Conservation (phyloP, 768 basidiomycete species). For the Lactarius tabidus region DNA sequence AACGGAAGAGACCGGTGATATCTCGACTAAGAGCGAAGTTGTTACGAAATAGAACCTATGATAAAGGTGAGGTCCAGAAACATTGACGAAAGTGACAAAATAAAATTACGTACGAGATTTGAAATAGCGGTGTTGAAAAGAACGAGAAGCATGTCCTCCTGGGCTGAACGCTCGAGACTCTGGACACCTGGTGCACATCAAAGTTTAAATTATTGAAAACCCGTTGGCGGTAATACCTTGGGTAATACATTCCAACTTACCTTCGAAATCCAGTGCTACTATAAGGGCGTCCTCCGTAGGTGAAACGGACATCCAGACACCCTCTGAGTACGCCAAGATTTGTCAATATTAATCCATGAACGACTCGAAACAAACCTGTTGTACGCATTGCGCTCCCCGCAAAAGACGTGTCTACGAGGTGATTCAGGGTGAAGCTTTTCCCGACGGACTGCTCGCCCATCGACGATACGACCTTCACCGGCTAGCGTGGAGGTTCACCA, state of each 20-base stretch:
- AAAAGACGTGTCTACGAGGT: neutral
- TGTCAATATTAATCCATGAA: neutral
- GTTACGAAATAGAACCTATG: slow-evolving; percentile 56
- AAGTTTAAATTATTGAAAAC: neutral
- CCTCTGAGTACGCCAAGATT: slow-evolving; percentile 34
- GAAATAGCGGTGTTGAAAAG: slow-evolving; percentile 26
- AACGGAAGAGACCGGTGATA: slow-evolving; percentile 55
- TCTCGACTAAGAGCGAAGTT: slow-evolving; percentile 59
- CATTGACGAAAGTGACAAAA: too few species aligned
- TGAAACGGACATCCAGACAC: slow-evolving; percentile 64
- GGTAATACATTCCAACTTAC: slow-evolving; percentile 27
- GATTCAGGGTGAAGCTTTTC: neutral
- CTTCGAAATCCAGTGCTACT: slow-evolving; percentile 62
- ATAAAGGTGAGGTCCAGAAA: neutral
- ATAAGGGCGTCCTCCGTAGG: slow-evolving; percentile 50
- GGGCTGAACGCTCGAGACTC: slow-evolving; percentile 57
- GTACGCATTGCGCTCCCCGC: slow-evolving; percentile 36
- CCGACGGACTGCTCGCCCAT: neutral
- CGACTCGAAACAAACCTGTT: slow-evolving; percentile 34
- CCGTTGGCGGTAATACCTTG: neutral
- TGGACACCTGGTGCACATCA: slow-evolving; percentile 43
- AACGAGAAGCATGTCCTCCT: slow-evolving; percentile 36
- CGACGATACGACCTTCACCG: slow-evolving; percentile 49
- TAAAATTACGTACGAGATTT: slow-evolving; percentile 45
- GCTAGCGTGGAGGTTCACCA: slow-evolving; percentile 32